phyloP scores from a whole-genome alignment of 2,329 filamentous ascomycete species.

The Monilinia laxa region DNA sequence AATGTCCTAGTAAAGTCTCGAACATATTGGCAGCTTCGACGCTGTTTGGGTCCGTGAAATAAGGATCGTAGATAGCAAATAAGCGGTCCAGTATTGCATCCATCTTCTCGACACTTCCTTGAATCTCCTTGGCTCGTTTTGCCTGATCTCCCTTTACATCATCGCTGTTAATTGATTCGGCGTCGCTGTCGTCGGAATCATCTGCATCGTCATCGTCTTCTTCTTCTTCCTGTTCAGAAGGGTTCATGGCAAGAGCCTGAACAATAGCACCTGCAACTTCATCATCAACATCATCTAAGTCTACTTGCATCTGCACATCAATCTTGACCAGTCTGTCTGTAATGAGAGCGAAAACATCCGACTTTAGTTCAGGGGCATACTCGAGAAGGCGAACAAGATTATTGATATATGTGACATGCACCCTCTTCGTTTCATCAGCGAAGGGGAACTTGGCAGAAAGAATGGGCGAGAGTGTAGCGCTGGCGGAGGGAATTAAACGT shows the following conservation, averaged over 20 bases:
- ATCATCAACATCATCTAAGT: slow-evolving; percentile 90
- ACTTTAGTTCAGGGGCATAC: slow-evolving; percentile 75
- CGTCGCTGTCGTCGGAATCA: slow-evolving; percentile 60
- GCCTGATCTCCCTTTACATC: slow-evolving; percentile 65
- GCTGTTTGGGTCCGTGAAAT: slow-evolving; percentile 67
- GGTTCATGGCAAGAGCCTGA: slow-evolving; percentile 47
- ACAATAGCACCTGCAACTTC: slow-evolving; percentile 75
- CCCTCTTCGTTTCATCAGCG: slow-evolving; percentile 70
- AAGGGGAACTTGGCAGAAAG: slow-evolving; percentile 71
- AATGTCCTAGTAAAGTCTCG: slow-evolving; percentile 78
- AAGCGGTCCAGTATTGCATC: slow-evolving; percentile 86
- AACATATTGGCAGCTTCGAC: slow-evolving; percentile 71
- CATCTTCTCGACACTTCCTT: slow-evolving; percentile 84
- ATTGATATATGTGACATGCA: slow-evolving; percentile 84
- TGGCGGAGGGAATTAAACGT: slow-evolving; percentile 77
- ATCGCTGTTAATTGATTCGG: slow-evolving; percentile 69
- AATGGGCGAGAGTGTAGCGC: slow-evolving; percentile 65
- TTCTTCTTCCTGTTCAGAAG: slow-evolving; percentile 52
- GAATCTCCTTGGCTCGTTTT: slow-evolving; percentile 67
- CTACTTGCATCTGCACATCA: slow-evolving; percentile 91
- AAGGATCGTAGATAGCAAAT: slow-evolving; percentile 76
- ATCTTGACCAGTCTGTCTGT: slow-evolving; percentile 88
- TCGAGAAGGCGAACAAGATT: slow-evolving; percentile 76
- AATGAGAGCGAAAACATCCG: slow-evolving; percentile 79
- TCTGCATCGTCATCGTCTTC: slow-evolving; percentile 51